These are phyloP conservation scores for Hyaloscypha variabilis DNA, from an alignment of 495 filamentous ascomycete genomes.

Conservation along the genomic window DNA sequence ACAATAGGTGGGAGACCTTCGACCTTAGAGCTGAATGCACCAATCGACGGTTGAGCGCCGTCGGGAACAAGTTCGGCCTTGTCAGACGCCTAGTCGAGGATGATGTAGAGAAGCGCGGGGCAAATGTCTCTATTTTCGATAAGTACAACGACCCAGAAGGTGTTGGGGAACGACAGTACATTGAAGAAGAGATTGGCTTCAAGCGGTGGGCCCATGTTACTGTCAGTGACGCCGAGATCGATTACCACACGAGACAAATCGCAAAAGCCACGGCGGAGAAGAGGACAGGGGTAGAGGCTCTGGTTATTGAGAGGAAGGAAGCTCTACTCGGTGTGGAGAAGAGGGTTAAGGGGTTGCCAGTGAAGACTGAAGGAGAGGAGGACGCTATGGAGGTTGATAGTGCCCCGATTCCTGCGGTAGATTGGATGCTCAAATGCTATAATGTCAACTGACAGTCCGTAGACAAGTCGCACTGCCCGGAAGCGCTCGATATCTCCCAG, in stretches of 20 bases:
- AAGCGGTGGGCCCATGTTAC: neutral
- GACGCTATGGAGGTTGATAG: no score
- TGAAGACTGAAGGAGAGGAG: no score
- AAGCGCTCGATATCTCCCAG: no score
- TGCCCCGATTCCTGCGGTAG: no score
- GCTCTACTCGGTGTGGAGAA: neutral
- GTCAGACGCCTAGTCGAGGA: neutral
- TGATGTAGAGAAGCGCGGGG: neutral
- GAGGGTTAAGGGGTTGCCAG: no score
- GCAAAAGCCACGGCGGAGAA: neutral
- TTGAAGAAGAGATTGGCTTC: neutral
- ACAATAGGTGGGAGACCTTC: neutral
- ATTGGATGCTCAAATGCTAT: no score
- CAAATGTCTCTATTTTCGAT: neutral
- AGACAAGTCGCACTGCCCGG: no score
- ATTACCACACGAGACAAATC: neutral
- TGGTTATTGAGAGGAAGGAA: neutral
- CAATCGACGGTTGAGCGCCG: neutral
- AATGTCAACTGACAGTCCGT: no score
- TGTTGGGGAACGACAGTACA: neutral
- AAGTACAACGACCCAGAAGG: neutral
- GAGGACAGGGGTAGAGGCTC: neutral
- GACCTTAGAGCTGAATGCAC: neutral
- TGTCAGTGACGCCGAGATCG: neutral
- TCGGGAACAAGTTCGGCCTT: neutral